Base-by-base conservation (phyloP, 1,284 basidiomycete species). In the Heterobasidion parviporum region DNA sequence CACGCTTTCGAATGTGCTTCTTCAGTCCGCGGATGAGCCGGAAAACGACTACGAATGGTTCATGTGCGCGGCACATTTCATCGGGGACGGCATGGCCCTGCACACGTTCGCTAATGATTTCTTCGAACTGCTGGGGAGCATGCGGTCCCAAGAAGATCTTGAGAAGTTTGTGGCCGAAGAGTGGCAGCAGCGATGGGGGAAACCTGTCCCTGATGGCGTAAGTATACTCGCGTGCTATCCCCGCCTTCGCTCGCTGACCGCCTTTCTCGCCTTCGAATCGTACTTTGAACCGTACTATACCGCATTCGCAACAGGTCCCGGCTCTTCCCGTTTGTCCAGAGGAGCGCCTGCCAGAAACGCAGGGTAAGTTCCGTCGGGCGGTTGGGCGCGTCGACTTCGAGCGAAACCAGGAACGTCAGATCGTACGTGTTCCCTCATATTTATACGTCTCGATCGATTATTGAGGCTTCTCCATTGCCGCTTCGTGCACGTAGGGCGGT, bases 61-160 rank as follows among this genome's bases (percentile, higher is more conserved):
- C 52, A 76, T 91, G 35, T 83, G 82, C 62, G 82, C 85, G 3
- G 79, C 85, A 9, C 88, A 90, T 63, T 90, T 83, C 67, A 67
- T 90, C 44, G 87, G 87, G 8, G 89, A 92, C 64, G 87, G 87
- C 32, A 88, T 89, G 81, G 87, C 88, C 2, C 74, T 91, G 15
- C 88, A 92, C 67, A 73, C 76, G 56, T 84, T 85, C 58, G 83
- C 84, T 10, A 86, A 89, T 64, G 85, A 90, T 61, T 82, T 91
- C 64, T 85, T 89, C 65, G 62, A 66, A 9, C 70, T 90, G 6
- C 71, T 92, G 18, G 78, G 76, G 8, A 65, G 74, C 54, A 63
- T 67, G 2, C 67, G 68, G 51, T 71, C 70, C 12, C 72, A 75
- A 20, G 64, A 61, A 36, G 74, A 77, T 32, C 70, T 87, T n/a